Base-by-base conservation (phyloP, 805 yeast species). In the Sugiyamaella boreocaroliniensis region DNA sequence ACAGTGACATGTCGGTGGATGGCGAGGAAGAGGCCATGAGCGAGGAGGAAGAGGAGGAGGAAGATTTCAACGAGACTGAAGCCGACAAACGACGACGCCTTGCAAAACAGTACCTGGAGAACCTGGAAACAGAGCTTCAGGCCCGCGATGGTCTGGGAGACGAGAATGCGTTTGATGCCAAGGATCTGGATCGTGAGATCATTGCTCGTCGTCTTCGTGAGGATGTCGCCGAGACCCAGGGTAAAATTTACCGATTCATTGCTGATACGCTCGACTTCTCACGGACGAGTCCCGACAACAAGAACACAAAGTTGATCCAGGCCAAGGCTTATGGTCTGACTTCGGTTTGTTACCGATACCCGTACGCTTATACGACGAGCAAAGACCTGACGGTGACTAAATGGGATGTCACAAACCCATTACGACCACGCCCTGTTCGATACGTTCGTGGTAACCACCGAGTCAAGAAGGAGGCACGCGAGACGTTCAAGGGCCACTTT, bases 81-180 rank as follows among this genome's bases (percentile, higher is more conserved):
- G 95, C 96, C 0, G 99, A 93, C 64, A 89, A 88, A 69, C 81
- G 99, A 69, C 80, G 99, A 70, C 76, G 98, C 64, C 76, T 93
- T 55, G 98, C 98, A 15, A 89, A 89, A 68, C 93, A 90, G 68
- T 93, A 93, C 68, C 73, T 93, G 57, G 89, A 85, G 45, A 86
- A 85, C 63, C 71, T 93, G 63, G 81, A 86, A 65, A 70, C 73
- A 2, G 88, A 85, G 56, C 55, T 67, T 6, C 16, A 15, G 14
- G 42, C 18, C 34, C 12, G 16, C 12, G 66, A 50, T 14, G 62
- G 56, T 6, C 20, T n/a, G 2, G 20, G 20, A 10, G 77, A 76
- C 16, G 77, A 72, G 22, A 69, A 69, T 43, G 75, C 69, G 14
- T 90, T 88, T 62, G 96, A 89, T 72, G 98, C 99, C 9, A 80